A percentile compares a stretch with the other conserved stretches of the same genome.
Evolutionary conservation across 1,284 basidiomycete species (phyloP).

Genomic region (Ceratobasidium papillatum): DNA sequence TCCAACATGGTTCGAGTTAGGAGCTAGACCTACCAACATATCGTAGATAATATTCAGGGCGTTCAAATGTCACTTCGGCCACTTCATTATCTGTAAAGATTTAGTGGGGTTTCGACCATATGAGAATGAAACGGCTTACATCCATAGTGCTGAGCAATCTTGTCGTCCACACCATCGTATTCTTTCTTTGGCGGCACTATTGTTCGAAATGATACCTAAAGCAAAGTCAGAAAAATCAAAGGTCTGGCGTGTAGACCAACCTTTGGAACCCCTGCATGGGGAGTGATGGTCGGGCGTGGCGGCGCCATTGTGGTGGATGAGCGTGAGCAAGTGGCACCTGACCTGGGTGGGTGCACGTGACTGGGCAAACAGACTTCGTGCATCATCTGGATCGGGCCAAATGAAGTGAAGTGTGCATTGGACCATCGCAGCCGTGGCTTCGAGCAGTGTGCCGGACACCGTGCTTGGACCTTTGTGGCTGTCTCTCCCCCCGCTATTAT

Average conservation of each 20-base stretch:
- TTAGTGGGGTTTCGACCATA: neutral
- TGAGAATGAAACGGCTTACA: neutral
- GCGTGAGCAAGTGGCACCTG: neutral
- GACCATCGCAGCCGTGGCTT: conserved; percentile 24
- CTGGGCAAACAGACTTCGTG: conserved; percentile 34
- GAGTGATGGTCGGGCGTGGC: conserved; percentile 34
- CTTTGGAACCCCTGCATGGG: conserved; percentile 31
- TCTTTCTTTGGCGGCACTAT: conserved; percentile 17
- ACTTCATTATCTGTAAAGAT: conserved; percentile 22
- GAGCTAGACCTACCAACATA: conserved; percentile 73
- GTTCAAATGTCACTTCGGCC: conserved; percentile 61
- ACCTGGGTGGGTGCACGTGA: neutral
- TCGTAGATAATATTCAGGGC: conserved; percentile 88
- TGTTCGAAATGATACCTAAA: conserved; percentile 24
- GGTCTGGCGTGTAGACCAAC: neutral
- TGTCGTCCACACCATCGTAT: conserved; percentile 35
- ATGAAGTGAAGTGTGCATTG: conserved; percentile 17
- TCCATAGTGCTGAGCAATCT: conserved; percentile 30
- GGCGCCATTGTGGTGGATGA: conserved; percentile 18
- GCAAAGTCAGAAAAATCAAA: neutral
- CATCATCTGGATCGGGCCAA: conserved; percentile 16
- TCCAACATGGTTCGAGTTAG: neutral
- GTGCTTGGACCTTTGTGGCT: conserved; percentile 34
- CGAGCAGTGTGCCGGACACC: conserved; percentile 4
- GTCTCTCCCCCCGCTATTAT: conserved; percentile 16